Evolutionary conservation across 139 green algal species (phyloP).

Genomic region (Limnomonas spitsbergensis): DNA sequence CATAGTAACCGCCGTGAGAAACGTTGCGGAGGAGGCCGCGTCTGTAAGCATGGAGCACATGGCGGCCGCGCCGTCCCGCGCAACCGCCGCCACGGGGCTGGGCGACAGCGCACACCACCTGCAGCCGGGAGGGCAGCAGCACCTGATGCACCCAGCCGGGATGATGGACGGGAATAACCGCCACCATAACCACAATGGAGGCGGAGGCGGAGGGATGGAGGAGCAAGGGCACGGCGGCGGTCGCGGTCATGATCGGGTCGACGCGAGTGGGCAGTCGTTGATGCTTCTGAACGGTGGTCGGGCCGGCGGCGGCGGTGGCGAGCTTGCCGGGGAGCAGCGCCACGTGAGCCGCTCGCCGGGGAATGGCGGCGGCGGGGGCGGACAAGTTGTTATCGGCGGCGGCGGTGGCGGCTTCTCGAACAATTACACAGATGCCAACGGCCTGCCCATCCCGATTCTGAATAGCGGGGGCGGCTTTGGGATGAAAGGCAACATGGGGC

Average conservation of each 20-base stretch:
- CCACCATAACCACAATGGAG: not conserved
- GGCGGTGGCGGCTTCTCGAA: too few relatives aligned
- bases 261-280: not conserved
- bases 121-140: too few relatives aligned
- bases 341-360: too few relatives aligned
- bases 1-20: not conserved
- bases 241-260: not conserved
- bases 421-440: too few relatives aligned
- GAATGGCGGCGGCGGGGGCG: too few relatives aligned
- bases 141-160: not conserved
- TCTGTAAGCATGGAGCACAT: not conserved
- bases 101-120: not conserved
- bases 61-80: not conserved
- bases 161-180: not conserved
- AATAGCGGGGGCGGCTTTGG: too few relatives aligned
- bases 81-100: not conserved
- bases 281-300: not conserved
- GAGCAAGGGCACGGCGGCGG: not conserved
- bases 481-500: too few relatives aligned
- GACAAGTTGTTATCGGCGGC: too few relatives aligned
- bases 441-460: too few relatives aligned
- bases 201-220: not conserved
- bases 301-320: not conserved
- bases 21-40: constrained; percentile 2
- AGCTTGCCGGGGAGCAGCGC: not conserved